Evolutionary conservation across 192 early-diverging fungal species (phyloP), one percentile per base, ranked within the genome.

Genomic region (Coemansia sp.): DNA sequence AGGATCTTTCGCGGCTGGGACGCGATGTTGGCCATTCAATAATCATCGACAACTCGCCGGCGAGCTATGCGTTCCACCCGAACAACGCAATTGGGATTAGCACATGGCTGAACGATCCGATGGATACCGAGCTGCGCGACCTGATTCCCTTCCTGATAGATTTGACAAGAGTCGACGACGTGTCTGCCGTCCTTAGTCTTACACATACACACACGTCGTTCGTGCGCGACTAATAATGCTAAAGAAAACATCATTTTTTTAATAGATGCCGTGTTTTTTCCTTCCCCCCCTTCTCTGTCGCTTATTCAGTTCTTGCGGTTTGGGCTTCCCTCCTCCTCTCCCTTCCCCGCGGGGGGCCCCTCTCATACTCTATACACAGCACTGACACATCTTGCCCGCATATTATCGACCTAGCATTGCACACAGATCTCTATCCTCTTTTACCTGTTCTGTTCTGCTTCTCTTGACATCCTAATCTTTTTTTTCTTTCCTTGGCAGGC

Each of bases 31-130:
- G 82, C 32, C 83, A 89, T 62, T 87, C 90, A 2, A 93, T 97
- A 42, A 96, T 99, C 63, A 86, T 97, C 49, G 97, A 99, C 83
- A 97, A 97, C 83, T 94, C 92, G 23, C 95, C 95, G 19, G 90
- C 93, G n/a, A 93, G 90, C 68, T 97, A 97, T 76, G 86, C 92
- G 50, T 95, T 99, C 80, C 97, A 99, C 69, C 90, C 91, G 17
- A 86, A 89, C 40, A 99, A 99, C 78, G 97, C 97, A 45, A 92
- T 99, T 15, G 95, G 95, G 2, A 91, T 99, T 54, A 92, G 92
- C 35, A 88, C 89, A 20, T 99, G 97, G 97, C 95, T 97, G 70
- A 93, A 96, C 76, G 95, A 99, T 74, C 91, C 90, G 17, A 91
- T 95, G 69, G 97, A 97, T 72, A 94, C 93, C 11, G 97, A 97